Evolutionary conservation across 495 filamentous ascomycete species (phyloP), one percentile per base, ranked within the genome.

Genomic region (Venustampulla echinocandica): DNA sequence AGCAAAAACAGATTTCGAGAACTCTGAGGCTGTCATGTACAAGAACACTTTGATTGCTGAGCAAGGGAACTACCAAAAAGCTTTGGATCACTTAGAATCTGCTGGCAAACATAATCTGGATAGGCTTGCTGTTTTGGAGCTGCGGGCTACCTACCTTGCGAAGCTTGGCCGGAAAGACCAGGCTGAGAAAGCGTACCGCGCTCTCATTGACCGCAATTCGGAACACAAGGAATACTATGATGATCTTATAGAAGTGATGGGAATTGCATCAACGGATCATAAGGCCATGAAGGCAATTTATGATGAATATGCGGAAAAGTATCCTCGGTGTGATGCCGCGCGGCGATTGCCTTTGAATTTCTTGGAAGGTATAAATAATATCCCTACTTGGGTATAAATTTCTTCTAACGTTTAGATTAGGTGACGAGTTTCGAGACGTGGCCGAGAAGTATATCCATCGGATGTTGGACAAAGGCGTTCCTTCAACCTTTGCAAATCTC

Each of bases 21-120:
- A 99, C 62, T 88, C 87, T n/a, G 92, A 99, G 65, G 90, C 92
- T 17, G 71, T 84, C 11, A 71, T 99, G 62, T 99, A 99, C 68
- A 96, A 94, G 67, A 99, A 97, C 62, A 74, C 75, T 15, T 83
- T 99, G 49, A 95, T 99, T 61, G 88, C 87, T 23, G 93, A 96
- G 62, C 69, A 70, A 21, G 87, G 88, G 10, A 80, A 97, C 35
- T 69, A 76, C 14, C 75, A 87, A 56, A 73, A 80, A 55, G 92
- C 92, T 14, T 61, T 99, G 61, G 83, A 94, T 39, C 87, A 99
- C 61, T 69, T 99, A 10, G 82, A 95, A 52, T 73, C 73, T 5
- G 75, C 85, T 37, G 74, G 74, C 32, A 86, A 89, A 70, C 68
- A 79, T 53, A 85, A 79, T 61, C 75, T 90, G 37, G 92, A 99